These are phyloP conservation scores for Oemleria cerasiformis DNA, from an alignment of 306 rosid species.

Conservation along the genomic window DNA sequence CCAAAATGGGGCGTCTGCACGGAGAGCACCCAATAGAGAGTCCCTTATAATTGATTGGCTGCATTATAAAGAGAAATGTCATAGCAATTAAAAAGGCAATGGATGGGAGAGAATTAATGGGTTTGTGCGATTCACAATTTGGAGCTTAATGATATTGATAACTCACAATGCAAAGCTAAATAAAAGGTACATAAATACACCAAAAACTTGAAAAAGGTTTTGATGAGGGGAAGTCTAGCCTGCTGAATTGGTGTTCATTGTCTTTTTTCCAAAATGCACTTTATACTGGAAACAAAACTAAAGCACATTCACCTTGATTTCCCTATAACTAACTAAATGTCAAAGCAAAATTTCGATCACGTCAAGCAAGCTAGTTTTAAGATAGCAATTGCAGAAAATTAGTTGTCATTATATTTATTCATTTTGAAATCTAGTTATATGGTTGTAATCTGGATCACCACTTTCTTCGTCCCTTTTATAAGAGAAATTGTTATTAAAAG, in stretches of 20 bases:
- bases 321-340: neutral
- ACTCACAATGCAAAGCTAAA: neutral
- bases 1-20: slow-evolving; percentile 16
- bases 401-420: neutral
- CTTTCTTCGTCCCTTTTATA: neutral
- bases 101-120: neutral
- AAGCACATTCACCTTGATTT: neutral
- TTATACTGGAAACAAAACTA: neutral
- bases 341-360: neutral
- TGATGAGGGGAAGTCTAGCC: neutral
- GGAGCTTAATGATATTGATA: neutral
- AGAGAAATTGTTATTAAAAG: neutral
- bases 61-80: slow-evolving; percentile 25
- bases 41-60: slow-evolving; percentile 34
- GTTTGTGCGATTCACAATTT: neutral
- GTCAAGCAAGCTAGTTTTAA: neutral
- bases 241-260: neutral
- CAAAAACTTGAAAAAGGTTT: neutral
- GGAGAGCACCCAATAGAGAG: slow-evolving; percentile 20
- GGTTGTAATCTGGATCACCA: neutral
- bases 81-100: neutral
- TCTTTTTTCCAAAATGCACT: neutral
- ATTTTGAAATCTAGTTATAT: neutral
- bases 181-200: neutral
- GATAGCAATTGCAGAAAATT: neutral